Conservation (phyloP, 805 yeast genomes). For the Pichia sporocuriosa region DNA sequence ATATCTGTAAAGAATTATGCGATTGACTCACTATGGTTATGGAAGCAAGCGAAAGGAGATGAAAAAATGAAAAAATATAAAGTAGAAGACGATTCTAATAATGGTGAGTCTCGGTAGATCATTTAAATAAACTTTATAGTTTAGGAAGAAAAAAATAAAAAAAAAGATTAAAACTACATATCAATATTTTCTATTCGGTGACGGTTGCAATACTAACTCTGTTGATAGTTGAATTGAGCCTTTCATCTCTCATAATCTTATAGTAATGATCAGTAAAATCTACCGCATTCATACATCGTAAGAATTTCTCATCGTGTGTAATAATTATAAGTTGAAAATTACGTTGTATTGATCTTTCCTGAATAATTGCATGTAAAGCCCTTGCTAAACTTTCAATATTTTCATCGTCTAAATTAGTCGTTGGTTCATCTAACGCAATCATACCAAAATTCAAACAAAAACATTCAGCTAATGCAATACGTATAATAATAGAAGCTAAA, state of each 20-base stretch:
- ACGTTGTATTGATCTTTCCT: conserved; percentile 63
- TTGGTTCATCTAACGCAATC: conserved; percentile 95
- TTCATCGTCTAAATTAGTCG: conserved; percentile 87
- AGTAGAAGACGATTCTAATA: background rate
- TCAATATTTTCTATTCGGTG: conserved; percentile 9
- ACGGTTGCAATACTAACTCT: conserved; percentile 25
- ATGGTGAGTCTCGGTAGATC: no score
- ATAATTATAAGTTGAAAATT: conserved; percentile 93
- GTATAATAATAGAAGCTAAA: conserved; percentile 81
- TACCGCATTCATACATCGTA: conserved; percentile 77
- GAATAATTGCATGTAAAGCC: conserved; percentile 69
- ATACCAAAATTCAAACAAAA: conserved; percentile 94
- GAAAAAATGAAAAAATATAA: conserved; percentile 18
- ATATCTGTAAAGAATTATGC: conserved; percentile 78
- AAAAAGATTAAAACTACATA: background rate
- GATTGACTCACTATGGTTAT: conserved; percentile 84
- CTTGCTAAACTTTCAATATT: conserved; percentile 84
- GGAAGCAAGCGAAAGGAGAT: conserved; percentile 54
- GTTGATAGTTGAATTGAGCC: conserved; percentile 70
- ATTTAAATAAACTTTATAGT: no score
- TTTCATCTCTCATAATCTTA: conserved; percentile 70
- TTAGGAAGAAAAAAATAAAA: background rate
- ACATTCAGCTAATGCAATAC: conserved; percentile 90
- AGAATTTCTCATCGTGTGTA: conserved; percentile 92
- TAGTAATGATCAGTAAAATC: conserved; percentile 84